Evolutionary conservation across 306 rosid genomes (phyloP).

Genomic region (Cicer pinnatifidum): DNA sequence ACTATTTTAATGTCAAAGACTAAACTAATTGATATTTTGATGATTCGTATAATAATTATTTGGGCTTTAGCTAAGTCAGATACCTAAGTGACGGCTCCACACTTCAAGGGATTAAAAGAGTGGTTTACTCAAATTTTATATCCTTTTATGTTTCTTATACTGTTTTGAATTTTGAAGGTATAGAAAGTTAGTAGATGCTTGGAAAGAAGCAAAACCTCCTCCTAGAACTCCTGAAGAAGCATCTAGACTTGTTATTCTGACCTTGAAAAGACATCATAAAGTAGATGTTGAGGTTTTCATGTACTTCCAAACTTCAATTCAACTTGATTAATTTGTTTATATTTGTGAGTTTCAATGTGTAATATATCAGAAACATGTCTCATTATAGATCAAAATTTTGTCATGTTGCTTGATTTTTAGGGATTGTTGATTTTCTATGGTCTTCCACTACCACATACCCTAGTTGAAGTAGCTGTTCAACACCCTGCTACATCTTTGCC

Average conservation of each 20-base stretch:
- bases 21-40: too few species aligned
- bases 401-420: constrained; percentile 41
- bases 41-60: too few species aligned
- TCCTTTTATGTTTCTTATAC: constrained; percentile 4
- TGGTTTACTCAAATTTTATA: background rate
- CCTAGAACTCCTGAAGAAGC: constrained; percentile 86
- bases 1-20: too few species aligned
- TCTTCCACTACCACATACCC: constrained; percentile 65
- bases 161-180: constrained; percentile 64
- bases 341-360: background rate
- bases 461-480: constrained; percentile 45
- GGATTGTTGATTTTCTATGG: constrained; percentile 72
- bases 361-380: background rate
- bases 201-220: constrained; percentile 76
- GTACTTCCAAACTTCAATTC: constrained; percentile 24
- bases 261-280: constrained; percentile 69
- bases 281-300: constrained; percentile 85
- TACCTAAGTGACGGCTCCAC: too few species aligned
- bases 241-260: constrained; percentile 67
- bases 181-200: constrained; percentile 76
- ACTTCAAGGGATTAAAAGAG: too few species aligned
- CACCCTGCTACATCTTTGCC: constrained; percentile 65
- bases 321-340: background rate
- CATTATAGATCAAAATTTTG: background rate
- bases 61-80: too few species aligned